Percentiles rank a stretch among this genome's conserved stretches.
Conservation (phyloP, 129 eudicot genomes). For the Rutidosis leptorrhynchoides region DNA sequence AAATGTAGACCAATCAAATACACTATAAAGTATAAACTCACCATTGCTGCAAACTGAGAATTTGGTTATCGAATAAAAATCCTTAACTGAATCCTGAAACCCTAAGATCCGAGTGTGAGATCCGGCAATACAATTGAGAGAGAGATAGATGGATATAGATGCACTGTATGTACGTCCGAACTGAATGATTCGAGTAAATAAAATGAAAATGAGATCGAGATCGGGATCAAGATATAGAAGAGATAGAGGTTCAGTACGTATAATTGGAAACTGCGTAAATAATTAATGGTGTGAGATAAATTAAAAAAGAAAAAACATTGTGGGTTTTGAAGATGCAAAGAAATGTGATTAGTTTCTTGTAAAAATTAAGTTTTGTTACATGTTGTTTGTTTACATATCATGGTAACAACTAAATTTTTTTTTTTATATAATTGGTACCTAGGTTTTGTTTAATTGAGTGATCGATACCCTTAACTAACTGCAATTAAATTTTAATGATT, state of each 20-base stretch:
- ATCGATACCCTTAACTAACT: too few species aligned
- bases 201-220: constrained; percentile 17
- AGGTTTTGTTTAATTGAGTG: too few species aligned
- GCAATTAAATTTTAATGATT: too few species aligned
- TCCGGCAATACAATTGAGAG: constrained; percentile 28
- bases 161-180: constrained; percentile 27
- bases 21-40: constrained; percentile 9
- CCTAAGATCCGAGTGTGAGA: constrained; percentile 47
- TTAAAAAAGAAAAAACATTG: neutral
- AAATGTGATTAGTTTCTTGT: too few species aligned
- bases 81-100: constrained; percentile 31
- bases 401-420: too few species aligned
- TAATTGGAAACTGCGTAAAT: constrained; percentile 26
- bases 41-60: constrained; percentile 8
- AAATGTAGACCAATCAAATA: constrained; percentile 19
- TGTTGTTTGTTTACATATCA: too few species aligned
- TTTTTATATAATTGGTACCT: too few species aligned
- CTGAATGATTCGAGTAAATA: constrained; percentile 18
- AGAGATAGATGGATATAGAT: constrained; percentile 7
- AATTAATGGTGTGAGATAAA: constrained; percentile 11
- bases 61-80: constrained; percentile 21
- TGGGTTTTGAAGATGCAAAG: constrained; percentile 23
- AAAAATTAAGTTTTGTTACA: too few species aligned
- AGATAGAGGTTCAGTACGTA: constrained; percentile 18
- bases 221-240: constrained; percentile 23